Evolutionary conservation across 208 protist species (phyloP), one percentile per base, ranked within the genome.

Genomic region (Crithidia brevicula): DNA sequence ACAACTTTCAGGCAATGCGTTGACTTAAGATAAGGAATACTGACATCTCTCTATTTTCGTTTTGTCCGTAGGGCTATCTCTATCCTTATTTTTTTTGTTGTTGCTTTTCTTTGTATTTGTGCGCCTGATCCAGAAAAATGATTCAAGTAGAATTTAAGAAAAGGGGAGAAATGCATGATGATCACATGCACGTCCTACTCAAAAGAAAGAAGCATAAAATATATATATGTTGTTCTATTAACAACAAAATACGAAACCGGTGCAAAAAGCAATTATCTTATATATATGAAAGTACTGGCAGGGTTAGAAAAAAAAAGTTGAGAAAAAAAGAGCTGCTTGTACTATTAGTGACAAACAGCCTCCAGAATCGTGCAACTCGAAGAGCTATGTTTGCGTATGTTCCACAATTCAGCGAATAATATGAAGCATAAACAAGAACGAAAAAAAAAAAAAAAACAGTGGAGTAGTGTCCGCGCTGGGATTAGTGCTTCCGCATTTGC

Each of bases 401-500:
- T n/a, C n/a, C n/a, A n/a, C n/a, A n/a, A n/a, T n/a, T n/a, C 36
- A 7, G 15, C 8, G 36, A 40, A 40, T 13, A 40, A 13, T 16
- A 13, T 5, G 18, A 4, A 9, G 5, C 11, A 23, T 7, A 53
- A 33, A 53, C 10, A 53, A 53, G 8, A 40, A 40, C 36, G 0
- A 13, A 40, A 40, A 40, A 40, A 13, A 13, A 40, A 7, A 60
- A 3, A 42, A 23, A 23, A 25, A 25, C 16, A 60, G 34, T 16
- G 10, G 4, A 46, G 16, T 18, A 11, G 5, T 27, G 4, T 33
- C 23, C 7, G 11, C 7, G 25, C 11, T 31, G 10, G 4, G 8
- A 40, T 57, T 57, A 51, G 46, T 51, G 46, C 22, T 51, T 51
- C 22, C 46, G 23, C 46, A 51, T 51, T 23, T 51, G 46, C 22